These are phyloP conservation scores for Mucuna pruriens DNA, from an alignment of 306 rosid species.

Conservation along the genomic window DNA sequence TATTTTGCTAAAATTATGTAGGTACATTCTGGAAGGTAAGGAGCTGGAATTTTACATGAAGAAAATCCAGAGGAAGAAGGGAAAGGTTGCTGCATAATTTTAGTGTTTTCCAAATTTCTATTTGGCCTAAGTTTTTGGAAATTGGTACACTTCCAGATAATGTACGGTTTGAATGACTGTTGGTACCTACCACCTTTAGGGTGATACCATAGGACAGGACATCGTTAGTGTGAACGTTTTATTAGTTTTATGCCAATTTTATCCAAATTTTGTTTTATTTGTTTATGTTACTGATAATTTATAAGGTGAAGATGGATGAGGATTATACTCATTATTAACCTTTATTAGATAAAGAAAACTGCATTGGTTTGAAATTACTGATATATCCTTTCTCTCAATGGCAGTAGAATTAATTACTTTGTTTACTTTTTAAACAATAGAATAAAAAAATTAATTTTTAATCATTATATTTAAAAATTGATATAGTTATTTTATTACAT, in stretches of 20 bases:
- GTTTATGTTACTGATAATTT: not conserved
- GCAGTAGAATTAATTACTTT: not conserved
- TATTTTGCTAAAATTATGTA: not conserved
- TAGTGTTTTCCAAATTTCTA: not conserved
- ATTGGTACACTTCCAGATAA: not conserved
- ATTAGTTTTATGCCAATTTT: constrained; percentile 3
- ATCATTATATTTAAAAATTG: too few relatives aligned
- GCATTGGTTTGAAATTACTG: not conserved
- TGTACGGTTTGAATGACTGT: not conserved
- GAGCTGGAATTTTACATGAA: constrained; percentile 58
- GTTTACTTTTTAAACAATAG: too few relatives aligned
- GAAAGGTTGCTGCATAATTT: constrained; percentile 49
- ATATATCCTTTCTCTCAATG: not conserved
- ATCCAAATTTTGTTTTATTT: constrained; percentile 8
- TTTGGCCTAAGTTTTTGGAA: not conserved
- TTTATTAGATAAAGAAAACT: not conserved
- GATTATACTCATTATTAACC: not conserved
- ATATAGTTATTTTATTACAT: too few relatives aligned
- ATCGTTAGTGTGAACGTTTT: constrained; percentile 21
- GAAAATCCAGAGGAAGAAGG: constrained; percentile 55
- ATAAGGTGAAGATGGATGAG: not conserved
- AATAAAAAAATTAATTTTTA: too few relatives aligned
- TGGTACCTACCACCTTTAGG: not conserved
- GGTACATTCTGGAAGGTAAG: constrained; percentile 58
- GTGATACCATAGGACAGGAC: not conserved